A percentile compares a stretch with the other conserved stretches of the same genome.
phyloP scores from a whole-genome alignment of 1,139 yeast species.

The Hemisphaericaspora lyxosophila region DNA sequence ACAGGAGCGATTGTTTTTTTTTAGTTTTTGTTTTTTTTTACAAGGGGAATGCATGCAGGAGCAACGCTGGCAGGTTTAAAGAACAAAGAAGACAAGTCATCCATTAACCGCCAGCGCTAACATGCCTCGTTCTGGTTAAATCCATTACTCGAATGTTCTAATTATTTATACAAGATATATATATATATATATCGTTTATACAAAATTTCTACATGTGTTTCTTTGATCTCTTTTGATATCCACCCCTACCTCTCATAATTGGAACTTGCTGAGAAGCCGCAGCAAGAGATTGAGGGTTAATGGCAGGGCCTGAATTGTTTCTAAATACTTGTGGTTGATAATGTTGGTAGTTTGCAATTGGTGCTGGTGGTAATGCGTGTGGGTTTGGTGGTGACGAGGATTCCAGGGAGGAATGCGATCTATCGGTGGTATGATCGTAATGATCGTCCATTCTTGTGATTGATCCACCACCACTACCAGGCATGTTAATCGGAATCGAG shows the following conservation, averaged over 20 bases:
- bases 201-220: slow-evolving; percentile 24
- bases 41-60: background rate
- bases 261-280: slow-evolving; percentile 21
- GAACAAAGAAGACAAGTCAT: no score
- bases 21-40: no score
- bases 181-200: slow-evolving; percentile 1
- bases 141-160: no score
- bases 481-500: slow-evolving; percentile 29
- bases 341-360: slow-evolving; percentile 7
- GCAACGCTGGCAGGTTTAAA: no score
- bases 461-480: background rate
- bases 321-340: slow-evolving; percentile 11
- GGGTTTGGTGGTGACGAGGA: slow-evolving; percentile 8
- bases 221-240: slow-evolving; percentile 48
- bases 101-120: no score
- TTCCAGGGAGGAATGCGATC: slow-evolving; percentile 11
- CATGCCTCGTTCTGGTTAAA: no score
- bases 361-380: slow-evolving; percentile 7
- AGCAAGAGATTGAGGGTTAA: slow-evolving; percentile 3
- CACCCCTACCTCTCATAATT: slow-evolving; percentile 50
- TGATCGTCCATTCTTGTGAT: slow-evolving; percentile 1
- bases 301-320: slow-evolving; percentile 4
- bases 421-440: slow-evolving; percentile 4
- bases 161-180: background rate
- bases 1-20: no score